Percentiles rank a stretch among this genome's conserved stretches.
Conservation (phyloP, 1,139 yeast species). For the Taphrina wiesneri region DNA sequence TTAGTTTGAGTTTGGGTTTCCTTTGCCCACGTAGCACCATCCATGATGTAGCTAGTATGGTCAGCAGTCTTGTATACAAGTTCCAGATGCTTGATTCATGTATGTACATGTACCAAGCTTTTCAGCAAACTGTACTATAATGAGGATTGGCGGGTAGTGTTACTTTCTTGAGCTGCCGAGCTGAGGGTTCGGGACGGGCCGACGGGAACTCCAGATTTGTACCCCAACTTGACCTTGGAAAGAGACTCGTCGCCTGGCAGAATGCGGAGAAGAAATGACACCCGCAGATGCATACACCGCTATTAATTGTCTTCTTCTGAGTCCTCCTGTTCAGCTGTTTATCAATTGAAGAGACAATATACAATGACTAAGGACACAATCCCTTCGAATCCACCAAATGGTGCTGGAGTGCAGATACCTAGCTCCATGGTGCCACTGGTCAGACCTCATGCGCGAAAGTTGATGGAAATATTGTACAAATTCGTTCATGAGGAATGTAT, state of each 20-base stretch:
- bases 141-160: background rate
- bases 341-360: background rate
- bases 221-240: background rate
- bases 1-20: too few relatives aligned
- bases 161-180: background rate
- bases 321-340: background rate
- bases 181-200: background rate
- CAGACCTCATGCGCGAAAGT: conserved; percentile 28
- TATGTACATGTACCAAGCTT: too few relatives aligned
- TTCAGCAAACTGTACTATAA: too few relatives aligned
- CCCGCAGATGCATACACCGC: background rate
- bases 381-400: conserved; percentile 29
- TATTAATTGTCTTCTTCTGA: background rate
- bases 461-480: conserved; percentile 29
- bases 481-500: conserved; percentile 55
- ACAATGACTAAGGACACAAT: conserved; percentile 32
- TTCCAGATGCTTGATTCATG: too few relatives aligned
- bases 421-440: conserved; percentile 29
- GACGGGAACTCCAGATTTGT: background rate
- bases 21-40: too few relatives aligned
- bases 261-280: background rate
- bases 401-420: conserved; percentile 31
- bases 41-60: too few relatives aligned
- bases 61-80: too few relatives aligned
- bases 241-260: background rate